Evolutionary conservation across 352 stramenopile species (phyloP).

Genomic region (Pythium angustatum): DNA sequence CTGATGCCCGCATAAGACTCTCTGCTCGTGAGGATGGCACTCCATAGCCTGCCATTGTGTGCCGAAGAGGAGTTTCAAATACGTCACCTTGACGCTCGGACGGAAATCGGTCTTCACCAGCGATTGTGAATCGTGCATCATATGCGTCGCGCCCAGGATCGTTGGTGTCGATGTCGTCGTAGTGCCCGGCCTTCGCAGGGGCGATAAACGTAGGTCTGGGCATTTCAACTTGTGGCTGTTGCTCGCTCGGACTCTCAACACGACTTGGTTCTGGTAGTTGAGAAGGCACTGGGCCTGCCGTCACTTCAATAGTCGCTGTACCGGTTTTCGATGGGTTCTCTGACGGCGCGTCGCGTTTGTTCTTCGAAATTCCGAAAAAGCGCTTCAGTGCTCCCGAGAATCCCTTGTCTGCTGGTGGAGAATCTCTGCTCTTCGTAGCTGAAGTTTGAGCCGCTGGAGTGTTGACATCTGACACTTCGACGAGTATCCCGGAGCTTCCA

Average conservation of each 20-base stretch:
- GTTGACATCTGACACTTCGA: constrained; percentile 29
- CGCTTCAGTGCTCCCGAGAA: constrained; percentile 63
- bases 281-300: not conserved
- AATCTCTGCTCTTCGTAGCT: constrained; percentile 13
- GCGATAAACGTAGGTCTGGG: not conserved
- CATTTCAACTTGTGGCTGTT: constrained; percentile 9
- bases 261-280: not conserved
- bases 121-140: constrained; percentile 32
- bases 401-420: constrained; percentile 15
- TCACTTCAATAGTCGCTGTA: not conserved
- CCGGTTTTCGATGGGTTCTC: not conserved
- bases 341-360: not conserved
- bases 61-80: constrained; percentile 27
- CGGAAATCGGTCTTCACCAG: constrained; percentile 15
- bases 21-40: constrained; percentile 22
- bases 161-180: not conserved
- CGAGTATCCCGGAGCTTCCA: constrained; percentile 46
- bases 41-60: constrained; percentile 37
- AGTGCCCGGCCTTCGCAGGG: constrained; percentile 3
- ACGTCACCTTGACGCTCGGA: not conserved
- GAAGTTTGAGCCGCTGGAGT: not conserved
- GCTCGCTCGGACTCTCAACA: not conserved
- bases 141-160: not conserved
- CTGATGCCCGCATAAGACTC: constrained; percentile 15
- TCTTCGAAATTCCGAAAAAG: constrained; percentile 58